Evolutionary conservation across 1,139 yeast genomes (phyloP), one percentile per base, ranked within the genome.

Genomic region (Suhomyces wounanorum): DNA sequence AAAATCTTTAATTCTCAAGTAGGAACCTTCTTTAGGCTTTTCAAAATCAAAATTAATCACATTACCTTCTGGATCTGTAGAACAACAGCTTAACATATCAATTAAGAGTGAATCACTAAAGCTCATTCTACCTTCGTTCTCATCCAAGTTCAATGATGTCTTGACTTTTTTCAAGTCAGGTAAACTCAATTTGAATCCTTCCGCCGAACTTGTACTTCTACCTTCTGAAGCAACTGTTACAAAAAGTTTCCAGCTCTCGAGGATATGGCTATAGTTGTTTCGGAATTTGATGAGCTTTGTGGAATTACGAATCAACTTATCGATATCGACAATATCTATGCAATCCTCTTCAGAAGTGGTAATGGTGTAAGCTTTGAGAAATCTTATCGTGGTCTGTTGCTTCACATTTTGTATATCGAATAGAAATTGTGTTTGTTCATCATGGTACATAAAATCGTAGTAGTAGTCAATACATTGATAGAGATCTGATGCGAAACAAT

Each of bases 71-170:
- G 64, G 55, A 42, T 68, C 70, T 3, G 67, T 62, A 7, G 66
- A 47, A 45, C 77, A 63, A 45, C 78, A 71, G 40, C 79, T 69
- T 31, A 77, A 59, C 81, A 77, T 77, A 52, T 76, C 80, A 9
- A 77, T 77, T 45, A 77, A 60, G n/a, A 75, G 60, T 6, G 69
- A 55, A 51, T 75, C 77, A 36, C 67, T 64, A 16, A 71, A 54
- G 3, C 57, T 54, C 6, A 45, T 49, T 28, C 47, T 35, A 10
- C 49, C 50, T 25, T 56, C 62, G 13, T 45, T 59, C 16, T 58
- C 57, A 39, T 66, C 69, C 33, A 75, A 57, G 25, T 65, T 63
- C 37, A 76, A 59, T 1, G 53, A 51, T 1, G 59, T 50, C 49
- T 76, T 76, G 35, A 76, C 66, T 14, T 53, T 56, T 45, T 70